A percentile compares a stretch with the other conserved stretches of the same genome.
phyloP scores from a whole-genome alignment of 495 filamentous ascomycete species.

The Sordaria brevicollis region DNA sequence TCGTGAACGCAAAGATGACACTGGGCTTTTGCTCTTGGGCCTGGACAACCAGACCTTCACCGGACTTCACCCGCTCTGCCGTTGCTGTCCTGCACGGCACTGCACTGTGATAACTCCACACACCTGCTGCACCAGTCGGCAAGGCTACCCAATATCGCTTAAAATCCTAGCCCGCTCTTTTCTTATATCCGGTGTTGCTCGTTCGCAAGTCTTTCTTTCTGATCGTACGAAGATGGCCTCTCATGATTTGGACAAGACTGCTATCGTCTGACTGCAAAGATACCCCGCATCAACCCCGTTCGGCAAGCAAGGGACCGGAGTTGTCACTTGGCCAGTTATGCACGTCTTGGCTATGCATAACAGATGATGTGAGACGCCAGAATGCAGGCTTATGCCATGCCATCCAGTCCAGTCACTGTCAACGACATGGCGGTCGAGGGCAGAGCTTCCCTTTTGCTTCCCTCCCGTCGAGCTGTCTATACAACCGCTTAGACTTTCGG shows the following conservation, averaged over 20 bases:
- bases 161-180: not conserved
- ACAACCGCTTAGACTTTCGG: not conserved
- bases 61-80: not conserved
- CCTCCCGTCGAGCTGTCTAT: not conserved
- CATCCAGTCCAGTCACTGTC: not conserved
- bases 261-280: not conserved
- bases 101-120: not conserved
- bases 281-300: not conserved
- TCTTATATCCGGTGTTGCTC: not conserved
- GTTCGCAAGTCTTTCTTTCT: not conserved
- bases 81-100: not conserved
- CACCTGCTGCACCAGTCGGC: not conserved
- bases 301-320: not conserved
- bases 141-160: not conserved
- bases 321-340: not conserved
- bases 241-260: not conserved
- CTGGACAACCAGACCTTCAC: not conserved
- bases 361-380: not conserved
- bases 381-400: not conserved
- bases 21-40: not conserved
- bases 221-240: not conserved
- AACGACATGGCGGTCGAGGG: not conserved
- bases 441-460: not conserved
- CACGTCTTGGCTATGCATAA: not conserved
- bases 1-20: not conserved